Evolutionary conservation across 306 rosid genomes (phyloP).

Genomic region (Parietaria judaica): DNA sequence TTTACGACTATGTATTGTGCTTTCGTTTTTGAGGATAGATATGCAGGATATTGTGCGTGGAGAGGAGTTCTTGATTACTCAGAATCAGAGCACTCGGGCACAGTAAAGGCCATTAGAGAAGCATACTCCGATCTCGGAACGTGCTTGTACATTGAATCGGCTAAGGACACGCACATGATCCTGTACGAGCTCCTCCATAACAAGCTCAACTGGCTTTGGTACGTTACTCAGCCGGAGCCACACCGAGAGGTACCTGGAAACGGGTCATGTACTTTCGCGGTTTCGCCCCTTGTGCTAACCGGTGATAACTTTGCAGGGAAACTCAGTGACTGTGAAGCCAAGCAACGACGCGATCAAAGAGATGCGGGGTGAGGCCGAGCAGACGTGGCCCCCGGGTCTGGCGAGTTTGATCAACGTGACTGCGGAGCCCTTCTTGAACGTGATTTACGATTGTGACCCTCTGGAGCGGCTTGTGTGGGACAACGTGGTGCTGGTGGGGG

Average conservation of each 20-base stretch:
- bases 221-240: constrained; percentile 71
- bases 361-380: constrained; percentile 60
- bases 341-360: constrained; percentile 50
- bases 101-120: constrained; percentile 35
- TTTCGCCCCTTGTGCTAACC: no score
- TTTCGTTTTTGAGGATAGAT: constrained; percentile 26
- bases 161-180: constrained; percentile 48
- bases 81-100: constrained; percentile 47
- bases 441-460: constrained; percentile 73
- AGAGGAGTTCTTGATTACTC: constrained; percentile 82
- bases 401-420: constrained; percentile 58
- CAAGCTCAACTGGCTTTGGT: constrained; percentile 83
- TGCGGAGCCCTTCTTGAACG: constrained; percentile 64
- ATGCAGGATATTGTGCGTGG: constrained; percentile 88
- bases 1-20: no score
- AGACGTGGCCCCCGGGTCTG: constrained; percentile 63
- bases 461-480: constrained; percentile 50
- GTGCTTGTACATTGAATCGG: constrained; percentile 72
- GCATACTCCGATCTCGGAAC: constrained; percentile 76
- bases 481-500: constrained; percentile 75
- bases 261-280: no score
- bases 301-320: constrained; percentile 30
- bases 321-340: constrained; percentile 58
- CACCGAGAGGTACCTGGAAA: constrained; percentile 33
- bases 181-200: constrained; percentile 61